Percentiles rank a stretch among this genome's conserved stretches.
Conservation (phyloP, 345 rosid species). For the Eucalyptus lansdowneana region DNA sequence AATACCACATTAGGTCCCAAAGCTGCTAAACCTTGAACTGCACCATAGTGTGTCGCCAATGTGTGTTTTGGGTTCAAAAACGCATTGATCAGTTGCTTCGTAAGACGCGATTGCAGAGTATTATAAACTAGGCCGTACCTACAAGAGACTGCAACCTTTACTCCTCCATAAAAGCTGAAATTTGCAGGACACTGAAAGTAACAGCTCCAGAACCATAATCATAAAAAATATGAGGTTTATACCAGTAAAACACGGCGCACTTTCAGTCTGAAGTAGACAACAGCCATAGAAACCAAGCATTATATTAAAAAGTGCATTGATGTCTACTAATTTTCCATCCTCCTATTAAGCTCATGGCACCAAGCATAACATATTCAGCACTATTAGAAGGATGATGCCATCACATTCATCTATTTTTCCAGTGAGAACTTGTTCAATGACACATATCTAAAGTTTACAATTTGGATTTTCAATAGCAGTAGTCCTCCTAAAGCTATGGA, state of each 20-base stretch:
- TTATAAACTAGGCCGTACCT: conserved; percentile 75
- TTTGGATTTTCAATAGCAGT: background rate
- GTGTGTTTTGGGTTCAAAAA: conserved; percentile 81
- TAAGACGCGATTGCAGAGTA: conserved; percentile 85
- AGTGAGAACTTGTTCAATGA: background rate
- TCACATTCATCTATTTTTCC: background rate
- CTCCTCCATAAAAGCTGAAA: background rate
- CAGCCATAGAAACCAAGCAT: background rate
- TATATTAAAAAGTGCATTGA: background rate
- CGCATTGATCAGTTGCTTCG: conserved; percentile 80
- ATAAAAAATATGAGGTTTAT: background rate
- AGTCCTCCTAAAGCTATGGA: background rate
- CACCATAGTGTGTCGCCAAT: conserved; percentile 92
- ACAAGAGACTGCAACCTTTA: conserved; percentile 5
- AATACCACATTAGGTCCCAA: conserved; percentile 85
- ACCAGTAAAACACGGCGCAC: background rate
- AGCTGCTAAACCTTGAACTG: conserved; percentile 89
- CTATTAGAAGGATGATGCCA: background rate
- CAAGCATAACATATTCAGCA: background rate
- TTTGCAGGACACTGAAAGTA: background rate
- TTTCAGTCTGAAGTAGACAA: background rate
- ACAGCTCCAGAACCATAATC: background rate
- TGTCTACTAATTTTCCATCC: background rate
- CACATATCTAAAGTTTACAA: background rate
- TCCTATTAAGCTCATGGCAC: background rate